These are phyloP conservation scores for Penicillium soppii DNA, from an alignment of 495 filamentous ascomycete genomes.

Conservation along the genomic window DNA sequence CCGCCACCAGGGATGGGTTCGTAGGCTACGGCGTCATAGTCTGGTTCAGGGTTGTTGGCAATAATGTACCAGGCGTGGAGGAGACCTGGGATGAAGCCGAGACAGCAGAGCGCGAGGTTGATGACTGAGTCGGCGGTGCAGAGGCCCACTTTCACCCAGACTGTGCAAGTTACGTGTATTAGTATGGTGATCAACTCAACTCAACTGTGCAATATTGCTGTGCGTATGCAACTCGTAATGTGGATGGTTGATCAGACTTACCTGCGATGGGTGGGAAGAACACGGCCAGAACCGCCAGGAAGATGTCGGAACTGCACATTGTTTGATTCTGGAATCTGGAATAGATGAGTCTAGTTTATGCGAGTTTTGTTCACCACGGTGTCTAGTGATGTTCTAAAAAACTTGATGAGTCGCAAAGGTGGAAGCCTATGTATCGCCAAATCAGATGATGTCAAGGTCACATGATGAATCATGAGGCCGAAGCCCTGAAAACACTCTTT, in stretches of 20 bases:
- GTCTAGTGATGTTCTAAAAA: neutral
- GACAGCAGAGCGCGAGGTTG: constrained; percentile 86
- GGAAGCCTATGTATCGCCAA: neutral
- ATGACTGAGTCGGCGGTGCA: constrained; percentile 93
- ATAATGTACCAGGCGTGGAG: constrained; percentile 99
- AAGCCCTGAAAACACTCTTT: too few species aligned
- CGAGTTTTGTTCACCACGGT: neutral
- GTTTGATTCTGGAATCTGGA: constrained; percentile 6
- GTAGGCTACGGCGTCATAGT: constrained; percentile 59
- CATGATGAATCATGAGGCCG: neutral
- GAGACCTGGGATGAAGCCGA: constrained; percentile 89
- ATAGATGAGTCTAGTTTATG: neutral
- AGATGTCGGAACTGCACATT: constrained; percentile 80
- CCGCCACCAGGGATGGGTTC: constrained; percentile 54
- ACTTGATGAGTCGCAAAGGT: neutral
- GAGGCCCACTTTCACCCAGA: constrained; percentile 94
- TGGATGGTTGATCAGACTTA: constrained; percentile 42
- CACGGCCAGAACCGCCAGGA: constrained; percentile 83
- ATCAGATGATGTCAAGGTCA: constrained; percentile 10
- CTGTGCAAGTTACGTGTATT: too few species aligned
- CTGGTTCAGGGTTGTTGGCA: constrained; percentile 75
- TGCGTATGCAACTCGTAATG: too few species aligned
- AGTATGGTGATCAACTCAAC: neutral
- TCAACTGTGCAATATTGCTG: too few species aligned
- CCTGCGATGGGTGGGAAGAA: constrained; percentile 93